Conservation (phyloP, 495 filamentous ascomycete genomes). For the Penicillium chermesinum region DNA sequence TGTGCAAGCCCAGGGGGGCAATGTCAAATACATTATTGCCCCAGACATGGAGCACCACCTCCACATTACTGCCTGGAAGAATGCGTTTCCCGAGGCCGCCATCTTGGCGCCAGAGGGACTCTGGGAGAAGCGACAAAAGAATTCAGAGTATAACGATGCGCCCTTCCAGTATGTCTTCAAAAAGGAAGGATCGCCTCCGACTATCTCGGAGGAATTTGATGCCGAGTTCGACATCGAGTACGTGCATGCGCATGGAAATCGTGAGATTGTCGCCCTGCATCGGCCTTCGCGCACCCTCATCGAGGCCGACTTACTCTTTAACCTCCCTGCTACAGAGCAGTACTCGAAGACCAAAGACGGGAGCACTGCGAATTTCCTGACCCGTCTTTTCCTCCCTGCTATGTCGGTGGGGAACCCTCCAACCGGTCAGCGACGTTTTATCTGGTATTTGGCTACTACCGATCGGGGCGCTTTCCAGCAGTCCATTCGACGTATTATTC, state of each 20-base stretch:
- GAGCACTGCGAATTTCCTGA: conserved; percentile 53
- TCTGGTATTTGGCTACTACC: conserved; percentile 70
- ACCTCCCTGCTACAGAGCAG: conserved; percentile 83
- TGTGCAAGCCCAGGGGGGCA: conserved; percentile 59
- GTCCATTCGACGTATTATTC: conserved; percentile 60
- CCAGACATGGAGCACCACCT: conserved; percentile 92
- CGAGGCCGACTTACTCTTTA: conserved; percentile 88
- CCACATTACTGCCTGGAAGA: conserved; percentile 76
- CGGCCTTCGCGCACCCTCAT: conserved; percentile 79
- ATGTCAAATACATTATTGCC: conserved; percentile 79
- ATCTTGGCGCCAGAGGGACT: conserved; percentile 84
- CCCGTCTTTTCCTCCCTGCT: conserved; percentile 55
- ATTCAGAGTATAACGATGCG: conserved; percentile 59
- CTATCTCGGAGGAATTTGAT: conserved; percentile 74
- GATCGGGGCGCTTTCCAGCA: conserved; percentile 65
- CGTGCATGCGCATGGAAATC: conserved; percentile 71
- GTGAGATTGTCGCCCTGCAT: conserved; percentile 83
- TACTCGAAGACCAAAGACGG: conserved; percentile 60
- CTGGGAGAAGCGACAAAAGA: conserved; percentile 71
- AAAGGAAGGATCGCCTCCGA: conserved; percentile 43
- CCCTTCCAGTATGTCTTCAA: conserved; percentile 66
- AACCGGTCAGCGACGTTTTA: conserved; percentile 70
- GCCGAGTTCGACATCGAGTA: conserved; percentile 82
- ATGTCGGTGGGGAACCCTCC: conserved; percentile 54
- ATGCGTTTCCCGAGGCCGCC: conserved; percentile 68